Base-by-base conservation (phyloP, 2,329 filamentous ascomycete species). In the Aspergillus intermedius region DNA sequence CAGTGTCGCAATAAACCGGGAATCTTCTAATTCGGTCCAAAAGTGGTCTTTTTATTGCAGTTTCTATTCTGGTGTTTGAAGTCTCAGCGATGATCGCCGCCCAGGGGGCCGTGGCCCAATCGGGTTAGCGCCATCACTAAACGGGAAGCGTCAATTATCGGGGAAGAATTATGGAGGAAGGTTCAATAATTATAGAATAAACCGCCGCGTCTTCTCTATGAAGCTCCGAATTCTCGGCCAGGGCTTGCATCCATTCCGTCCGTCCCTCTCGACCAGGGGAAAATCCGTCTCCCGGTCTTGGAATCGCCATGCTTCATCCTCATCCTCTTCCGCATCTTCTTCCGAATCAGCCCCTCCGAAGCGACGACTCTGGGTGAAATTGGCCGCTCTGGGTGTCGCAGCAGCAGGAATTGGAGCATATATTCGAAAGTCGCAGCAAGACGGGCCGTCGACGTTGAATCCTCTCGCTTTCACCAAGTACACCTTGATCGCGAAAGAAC, bases 401-500 rank as follows among this genome's bases (percentile, higher is more conserved):
- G 68, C 69, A 15, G 65, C 60, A 21, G 67, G 61, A 45, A 57
- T 64, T 49, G 69, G 69, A 19, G 64, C 61, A 22, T 71, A 68
- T 52, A 32, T 67, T 48, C 58, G 63, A 50, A 66, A 60, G 15
- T 55, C 60, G 44, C 55, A 62, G 35, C 56, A 52, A 22, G 47
- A 57, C 3, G 44, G 42, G 5, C 63, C 62, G 3, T 54, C 59
- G 4, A 64, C 59, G 0, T 48, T 72, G 30, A 70, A 71, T 47
- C 66, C 63, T 5, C 46, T 60, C 35, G 64, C 60, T 1, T 75
- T 75, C 52, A 68, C 66, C 13, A 60, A 66, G 35, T 75, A 72
- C 49, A 57, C 63, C 37, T 60, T 76, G 9, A 61, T 72, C 12
- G 69, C 70, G 4, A 69, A 67, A 52, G 67, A 73, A 32, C 67